Conservation (phyloP, 306 rosid species). For the Prunus mongolica region DNA sequence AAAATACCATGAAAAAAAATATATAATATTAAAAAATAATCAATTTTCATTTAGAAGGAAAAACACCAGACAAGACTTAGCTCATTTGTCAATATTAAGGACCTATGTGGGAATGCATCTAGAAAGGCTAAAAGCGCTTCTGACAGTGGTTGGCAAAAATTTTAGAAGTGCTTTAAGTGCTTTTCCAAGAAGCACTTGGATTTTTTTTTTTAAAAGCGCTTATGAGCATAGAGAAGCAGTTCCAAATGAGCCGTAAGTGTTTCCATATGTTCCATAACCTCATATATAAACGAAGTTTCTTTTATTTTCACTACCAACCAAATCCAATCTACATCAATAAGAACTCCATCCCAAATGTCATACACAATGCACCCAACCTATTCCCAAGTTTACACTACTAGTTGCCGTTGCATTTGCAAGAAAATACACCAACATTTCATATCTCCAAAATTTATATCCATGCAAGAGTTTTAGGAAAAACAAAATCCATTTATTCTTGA, state of each 20-base stretch:
- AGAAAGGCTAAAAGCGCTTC: too few relatives aligned
- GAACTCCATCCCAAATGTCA: neutral
- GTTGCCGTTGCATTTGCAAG: neutral
- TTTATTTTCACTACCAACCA: neutral
- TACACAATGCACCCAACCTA: neutral
- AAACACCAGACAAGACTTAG: neutral
- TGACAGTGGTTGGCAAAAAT: too few relatives aligned
- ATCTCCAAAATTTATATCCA: neutral
- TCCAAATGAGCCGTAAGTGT: neutral
- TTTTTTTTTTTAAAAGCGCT: too few relatives aligned
- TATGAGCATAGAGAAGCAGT: too few relatives aligned
- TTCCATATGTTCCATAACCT: too few relatives aligned
- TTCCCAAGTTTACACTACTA: neutral
- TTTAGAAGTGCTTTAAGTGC: too few relatives aligned
- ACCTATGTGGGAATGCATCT: too few relatives aligned
- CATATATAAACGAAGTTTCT: neutral
- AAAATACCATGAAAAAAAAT: too few relatives aligned
- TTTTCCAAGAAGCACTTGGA: too few relatives aligned
- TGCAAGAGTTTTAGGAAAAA: neutral
- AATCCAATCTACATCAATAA: neutral
- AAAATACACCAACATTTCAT: neutral
- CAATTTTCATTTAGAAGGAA: too few relatives aligned
- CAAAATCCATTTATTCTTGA: neutral
- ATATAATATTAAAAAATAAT: neutral
- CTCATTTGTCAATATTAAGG: neutral